A percentile compares a stretch with the other conserved stretches of the same genome.
Conservation (phyloP, 148 eudicot species). For the Tetragonia tetragonoides region DNA sequence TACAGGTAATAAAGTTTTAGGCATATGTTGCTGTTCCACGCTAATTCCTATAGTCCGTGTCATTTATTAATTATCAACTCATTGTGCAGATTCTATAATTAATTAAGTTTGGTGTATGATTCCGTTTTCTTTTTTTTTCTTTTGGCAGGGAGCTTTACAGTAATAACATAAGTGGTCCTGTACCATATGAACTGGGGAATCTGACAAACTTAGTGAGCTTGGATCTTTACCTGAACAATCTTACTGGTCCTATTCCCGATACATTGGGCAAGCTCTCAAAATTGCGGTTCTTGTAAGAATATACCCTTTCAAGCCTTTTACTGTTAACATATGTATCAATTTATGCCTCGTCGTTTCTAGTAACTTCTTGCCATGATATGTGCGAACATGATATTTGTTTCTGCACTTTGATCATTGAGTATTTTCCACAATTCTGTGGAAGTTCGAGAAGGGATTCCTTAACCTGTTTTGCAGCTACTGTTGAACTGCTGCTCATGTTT, state of each 20-base stretch:
- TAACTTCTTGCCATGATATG: neutral
- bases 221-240: slow-evolving; percentile 78
- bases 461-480: neutral
- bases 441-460: neutral
- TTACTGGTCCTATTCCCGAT: slow-evolving; percentile 63
- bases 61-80: neutral
- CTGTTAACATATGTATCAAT: neutral
- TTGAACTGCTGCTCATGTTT: neutral
- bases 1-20: neutral
- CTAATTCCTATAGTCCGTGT: neutral
- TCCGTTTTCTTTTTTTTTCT: neutral
- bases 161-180: slow-evolving; percentile 66
- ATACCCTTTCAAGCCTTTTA: neutral
- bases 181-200: slow-evolving; percentile 77
- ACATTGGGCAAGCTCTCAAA: slow-evolving; percentile 65
- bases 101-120: neutral
- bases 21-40: neutral
- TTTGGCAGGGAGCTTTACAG: slow-evolving; percentile 76
- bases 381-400: neutral
- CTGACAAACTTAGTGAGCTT: slow-evolving; percentile 76
- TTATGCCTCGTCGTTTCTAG: neutral
- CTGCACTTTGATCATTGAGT: neutral
- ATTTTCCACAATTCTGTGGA: neutral
- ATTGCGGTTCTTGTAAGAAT: slow-evolving; percentile 71
- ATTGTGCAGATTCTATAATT: neutral